Conservation (phyloP, 805 yeast species). For the Sugiyamaella marilandica region DNA sequence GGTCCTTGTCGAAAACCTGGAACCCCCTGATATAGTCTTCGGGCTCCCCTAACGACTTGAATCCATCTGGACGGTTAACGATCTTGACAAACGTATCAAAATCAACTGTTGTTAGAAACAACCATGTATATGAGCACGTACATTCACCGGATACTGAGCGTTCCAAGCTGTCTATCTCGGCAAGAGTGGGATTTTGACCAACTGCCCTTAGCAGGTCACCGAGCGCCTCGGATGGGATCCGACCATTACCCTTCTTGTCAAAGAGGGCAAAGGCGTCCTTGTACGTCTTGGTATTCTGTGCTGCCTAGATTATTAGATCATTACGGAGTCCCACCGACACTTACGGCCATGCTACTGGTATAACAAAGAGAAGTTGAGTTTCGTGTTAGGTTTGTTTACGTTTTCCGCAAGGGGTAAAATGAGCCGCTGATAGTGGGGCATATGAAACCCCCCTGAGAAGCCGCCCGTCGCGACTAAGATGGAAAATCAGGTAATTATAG, state of each 20-base stretch:
- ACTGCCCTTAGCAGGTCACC: conserved; percentile 95
- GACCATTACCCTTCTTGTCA: conserved; percentile 93
- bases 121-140: conserved; percentile 18
- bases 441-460: too few species aligned
- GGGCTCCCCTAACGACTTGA: conserved; percentile 81
- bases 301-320: conserved; percentile 11
- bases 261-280: conserved; percentile 96
- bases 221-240: conserved; percentile 73
- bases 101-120: conserved; percentile 44
- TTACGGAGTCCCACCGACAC: background rate
- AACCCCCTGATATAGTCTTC: conserved; percentile 92
- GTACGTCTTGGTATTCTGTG: conserved; percentile 42
- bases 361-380: background rate
- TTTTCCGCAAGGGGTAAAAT: background rate
- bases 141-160: conserved; percentile 34
- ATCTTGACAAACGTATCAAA: conserved; percentile 72
- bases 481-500: too few species aligned
- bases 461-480: too few species aligned
- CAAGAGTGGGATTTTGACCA: conserved; percentile 96
- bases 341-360: conserved; percentile 2
- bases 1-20: conserved; percentile 96
- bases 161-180: conserved; percentile 67
- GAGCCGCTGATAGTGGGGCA: too few species aligned
- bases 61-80: conserved; percentile 82
- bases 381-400: conserved; percentile 9